Conservation (phyloP, 2,329 filamentous ascomycete genomes). For the Colletotrichum musicola region DNA sequence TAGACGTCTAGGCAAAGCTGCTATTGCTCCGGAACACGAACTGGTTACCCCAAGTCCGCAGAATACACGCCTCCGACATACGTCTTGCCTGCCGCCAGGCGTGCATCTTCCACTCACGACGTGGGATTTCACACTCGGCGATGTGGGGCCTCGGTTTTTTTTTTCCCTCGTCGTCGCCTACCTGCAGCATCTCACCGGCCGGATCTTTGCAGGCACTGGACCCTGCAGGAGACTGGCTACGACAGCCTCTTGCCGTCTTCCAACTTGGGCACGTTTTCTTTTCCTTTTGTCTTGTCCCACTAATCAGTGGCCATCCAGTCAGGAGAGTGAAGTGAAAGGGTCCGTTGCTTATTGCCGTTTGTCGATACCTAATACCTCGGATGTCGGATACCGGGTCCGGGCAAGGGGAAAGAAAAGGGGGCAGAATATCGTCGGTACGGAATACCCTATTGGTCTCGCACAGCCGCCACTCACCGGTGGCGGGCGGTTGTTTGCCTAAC, state of each 20-base stretch:
- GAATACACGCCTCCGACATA: neutral
- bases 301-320: no score
- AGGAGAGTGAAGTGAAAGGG: neutral
- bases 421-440: neutral
- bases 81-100: neutral
- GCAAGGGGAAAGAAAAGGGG: neutral
- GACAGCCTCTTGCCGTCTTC: neutral
- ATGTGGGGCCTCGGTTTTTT: neutral
- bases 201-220: slow-evolving; percentile 10
- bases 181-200: slow-evolving; percentile 18
- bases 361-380: neutral
- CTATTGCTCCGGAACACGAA: neutral
- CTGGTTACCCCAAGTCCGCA: slow-evolving; percentile 7
- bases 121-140: neutral
- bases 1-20: no score
- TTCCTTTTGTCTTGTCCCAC: neutral
- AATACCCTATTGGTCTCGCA: no score
- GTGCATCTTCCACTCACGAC: neutral
- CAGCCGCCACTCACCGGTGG: neutral
- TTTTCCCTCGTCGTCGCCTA: neutral
- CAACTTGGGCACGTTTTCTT: neutral
- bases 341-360: neutral
- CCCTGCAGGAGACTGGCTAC: slow-evolving; percentile 8
- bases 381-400: neutral
- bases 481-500: slow-evolving; percentile 13